These are phyloP conservation scores for Tillandsia fasciculata DNA, from an alignment of 176 grass and related monocot genomes.

Conservation along the genomic window DNA sequence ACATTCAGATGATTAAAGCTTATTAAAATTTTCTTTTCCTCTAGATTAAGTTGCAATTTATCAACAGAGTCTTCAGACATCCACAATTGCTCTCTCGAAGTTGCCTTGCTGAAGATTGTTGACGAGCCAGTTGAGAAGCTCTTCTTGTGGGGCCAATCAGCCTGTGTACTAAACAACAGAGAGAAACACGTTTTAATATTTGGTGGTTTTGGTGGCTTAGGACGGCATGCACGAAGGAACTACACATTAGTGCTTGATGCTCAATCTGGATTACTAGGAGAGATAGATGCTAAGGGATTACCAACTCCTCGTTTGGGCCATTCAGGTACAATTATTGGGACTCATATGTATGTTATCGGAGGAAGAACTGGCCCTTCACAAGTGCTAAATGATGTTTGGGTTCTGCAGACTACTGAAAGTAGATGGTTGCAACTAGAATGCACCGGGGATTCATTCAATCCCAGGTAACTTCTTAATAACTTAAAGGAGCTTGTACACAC, in stretches of 20 bases:
- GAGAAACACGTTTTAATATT: conserved; percentile 50
- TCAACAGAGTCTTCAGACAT: conserved; percentile 22
- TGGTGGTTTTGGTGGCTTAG: conserved; percentile 90
- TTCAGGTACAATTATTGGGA: conserved; percentile 42
- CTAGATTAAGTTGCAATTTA: conserved; percentile 45
- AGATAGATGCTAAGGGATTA: conserved; percentile 34
- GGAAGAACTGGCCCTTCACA: conserved; percentile 72
- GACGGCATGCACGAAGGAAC: conserved; percentile 72
- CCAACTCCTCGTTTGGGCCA: conserved; percentile 84
- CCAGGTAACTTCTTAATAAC: conserved; percentile 37
- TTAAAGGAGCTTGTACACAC: background rate
- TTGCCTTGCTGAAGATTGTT: conserved; percentile 37
- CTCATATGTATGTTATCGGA: conserved; percentile 69
- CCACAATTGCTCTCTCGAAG: conserved; percentile 30
- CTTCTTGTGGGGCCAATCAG: conserved; percentile 87
- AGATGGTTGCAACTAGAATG: conserved; percentile 52
- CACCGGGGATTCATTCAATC: conserved; percentile 42
- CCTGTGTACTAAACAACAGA: conserved; percentile 33
- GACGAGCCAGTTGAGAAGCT: conserved; percentile 80
- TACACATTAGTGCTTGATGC: conserved; percentile 55
- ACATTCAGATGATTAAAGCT: conserved; percentile 13
- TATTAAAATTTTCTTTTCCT: conserved; percentile 20
- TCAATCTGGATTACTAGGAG: conserved; percentile 41
- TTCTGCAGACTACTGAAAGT: conserved; percentile 41
- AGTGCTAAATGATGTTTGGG: conserved; percentile 86